Conservation (phyloP, 768 basidiomycete species). For the Pulveroboletus ravenelii region DNA sequence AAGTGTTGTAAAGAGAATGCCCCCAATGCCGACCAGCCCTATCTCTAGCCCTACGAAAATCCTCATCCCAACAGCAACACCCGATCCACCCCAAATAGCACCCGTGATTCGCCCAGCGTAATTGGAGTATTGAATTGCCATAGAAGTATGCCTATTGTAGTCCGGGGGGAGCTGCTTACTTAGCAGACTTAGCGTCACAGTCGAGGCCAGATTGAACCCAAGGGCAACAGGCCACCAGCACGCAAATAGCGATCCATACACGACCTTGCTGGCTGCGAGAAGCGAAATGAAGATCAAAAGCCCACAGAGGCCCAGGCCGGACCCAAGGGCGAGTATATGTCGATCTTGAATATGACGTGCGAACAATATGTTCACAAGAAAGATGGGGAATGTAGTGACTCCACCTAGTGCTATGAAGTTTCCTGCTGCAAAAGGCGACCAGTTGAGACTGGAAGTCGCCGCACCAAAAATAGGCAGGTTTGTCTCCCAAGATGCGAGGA, state of each 20-base stretch:
- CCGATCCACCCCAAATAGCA: conserved; percentile 65
- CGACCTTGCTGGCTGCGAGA: conserved; percentile 36
- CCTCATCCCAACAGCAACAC: conserved; percentile 49
- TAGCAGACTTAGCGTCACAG: conserved; percentile 60
- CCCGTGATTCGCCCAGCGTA: conserved; percentile 62
- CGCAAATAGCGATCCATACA: conserved; percentile 43
- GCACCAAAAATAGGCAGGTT: conserved; percentile 62
- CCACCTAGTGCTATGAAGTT: conserved; percentile 71
- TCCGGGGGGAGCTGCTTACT: conserved; percentile 63
- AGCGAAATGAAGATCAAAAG: conserved; percentile 49
- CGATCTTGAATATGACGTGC: conserved; percentile 59
- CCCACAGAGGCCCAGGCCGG: conserved; percentile 46
- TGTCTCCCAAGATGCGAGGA: conserved; percentile 65
- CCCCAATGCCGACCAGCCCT: conserved; percentile 55
- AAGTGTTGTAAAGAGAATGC: conserved; percentile 46
- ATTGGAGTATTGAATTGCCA: conserved; percentile 67
- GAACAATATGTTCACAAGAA: conserved; percentile 54
- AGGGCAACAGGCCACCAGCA: conserved; percentile 52
- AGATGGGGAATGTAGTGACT: conserved; percentile 58
- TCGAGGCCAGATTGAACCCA: conserved; percentile 71
- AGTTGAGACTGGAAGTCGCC: conserved; percentile 38
- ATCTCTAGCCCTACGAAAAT: conserved; percentile 58
- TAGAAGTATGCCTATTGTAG: conserved; percentile 54
- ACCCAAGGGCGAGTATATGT: conserved; percentile 49
- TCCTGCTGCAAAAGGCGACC: conserved; percentile 59